Percentiles rank a stretch among this genome's conserved stretches.
phyloP scores from a whole-genome alignment of 495 filamentous ascomycete genomes.

The Penicillium macrosclerotiorum region DNA sequence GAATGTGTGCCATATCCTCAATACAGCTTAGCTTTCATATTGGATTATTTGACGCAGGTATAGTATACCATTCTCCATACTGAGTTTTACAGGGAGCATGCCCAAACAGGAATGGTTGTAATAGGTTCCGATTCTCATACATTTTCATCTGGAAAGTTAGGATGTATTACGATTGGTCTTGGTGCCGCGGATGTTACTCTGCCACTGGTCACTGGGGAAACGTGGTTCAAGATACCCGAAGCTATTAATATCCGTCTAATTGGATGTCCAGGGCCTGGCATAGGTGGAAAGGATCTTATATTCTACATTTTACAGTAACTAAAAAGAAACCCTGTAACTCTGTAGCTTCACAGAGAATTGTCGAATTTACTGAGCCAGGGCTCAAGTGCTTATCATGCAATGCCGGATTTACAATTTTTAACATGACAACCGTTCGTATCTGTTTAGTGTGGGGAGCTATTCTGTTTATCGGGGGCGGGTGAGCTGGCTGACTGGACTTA shows the following conservation, averaged over 20 bases:
- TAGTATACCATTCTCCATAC: slow-evolving; percentile 49
- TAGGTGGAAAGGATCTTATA: slow-evolving; percentile 49
- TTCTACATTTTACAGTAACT: slow-evolving; percentile 43
- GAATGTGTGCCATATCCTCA: slow-evolving; percentile 34
- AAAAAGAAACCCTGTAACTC: slow-evolving; percentile 45
- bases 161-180: slow-evolving; percentile 42
- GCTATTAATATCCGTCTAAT: slow-evolving; percentile 35
- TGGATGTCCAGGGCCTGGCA: slow-evolving; percentile 30
- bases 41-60: no score
- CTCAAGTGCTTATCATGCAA: slow-evolving; percentile 35
- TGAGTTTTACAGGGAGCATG: slow-evolving; percentile 44
- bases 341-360: slow-evolving; percentile 41
- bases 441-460: no score
- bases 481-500: no score
- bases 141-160: slow-evolving; percentile 40
- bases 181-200: slow-evolving; percentile 46
- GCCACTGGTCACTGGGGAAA: slow-evolving; percentile 44
- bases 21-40: no score
- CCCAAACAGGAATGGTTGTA: slow-evolving; percentile 43
- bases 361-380: slow-evolving; percentile 44
- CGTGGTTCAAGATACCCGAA: slow-evolving; percentile 48
- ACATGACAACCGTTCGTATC: slow-evolving; percentile 47
- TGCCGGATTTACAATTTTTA: slow-evolving; percentile 47
- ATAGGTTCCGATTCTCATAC: slow-evolving; percentile 51
- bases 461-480: no score